Conservation (phyloP, 2,329 filamentous ascomycete species). For the Aspergillus transmontanensis region DNA sequence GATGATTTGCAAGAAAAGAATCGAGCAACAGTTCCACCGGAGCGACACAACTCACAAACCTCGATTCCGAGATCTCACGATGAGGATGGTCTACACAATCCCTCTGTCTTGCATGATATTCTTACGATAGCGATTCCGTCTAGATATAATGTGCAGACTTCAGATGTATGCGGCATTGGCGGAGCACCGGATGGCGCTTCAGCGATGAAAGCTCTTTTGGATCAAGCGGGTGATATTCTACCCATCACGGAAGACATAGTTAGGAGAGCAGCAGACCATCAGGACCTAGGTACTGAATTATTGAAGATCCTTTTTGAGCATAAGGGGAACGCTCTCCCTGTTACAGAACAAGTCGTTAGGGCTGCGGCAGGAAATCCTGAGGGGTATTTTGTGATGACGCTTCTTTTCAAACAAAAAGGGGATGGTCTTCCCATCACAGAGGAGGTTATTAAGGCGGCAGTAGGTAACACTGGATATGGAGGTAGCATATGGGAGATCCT, state of each 20-base stretch:
- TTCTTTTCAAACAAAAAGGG: not conserved
- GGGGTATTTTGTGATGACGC: accelerated
- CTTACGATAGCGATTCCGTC: not conserved
- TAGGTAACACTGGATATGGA: not conserved
- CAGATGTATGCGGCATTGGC: not conserved
- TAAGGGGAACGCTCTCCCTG: accelerated
- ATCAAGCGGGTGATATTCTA: not conserved
- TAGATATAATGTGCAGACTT: not conserved
- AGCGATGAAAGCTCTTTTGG: not conserved
- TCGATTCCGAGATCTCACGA: accelerated
- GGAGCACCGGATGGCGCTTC: not conserved
- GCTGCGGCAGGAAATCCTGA: not conserved
- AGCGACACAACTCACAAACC: accelerated
- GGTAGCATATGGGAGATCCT: accelerated
- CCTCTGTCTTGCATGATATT: not conserved
- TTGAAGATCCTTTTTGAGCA: not conserved
- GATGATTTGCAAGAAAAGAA: not conserved
- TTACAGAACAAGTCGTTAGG: not conserved
- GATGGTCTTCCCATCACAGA: not conserved
- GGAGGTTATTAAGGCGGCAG: not conserved
- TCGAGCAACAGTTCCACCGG: not conserved
- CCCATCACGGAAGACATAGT: not conserved
- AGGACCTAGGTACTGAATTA: accelerated
- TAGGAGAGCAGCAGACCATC: not conserved
- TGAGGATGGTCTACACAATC: not conserved